These are phyloP conservation scores for Hyaloscypha bicolor DNA, from an alignment of 495 filamentous ascomycete species.

Conservation along the genomic window DNA sequence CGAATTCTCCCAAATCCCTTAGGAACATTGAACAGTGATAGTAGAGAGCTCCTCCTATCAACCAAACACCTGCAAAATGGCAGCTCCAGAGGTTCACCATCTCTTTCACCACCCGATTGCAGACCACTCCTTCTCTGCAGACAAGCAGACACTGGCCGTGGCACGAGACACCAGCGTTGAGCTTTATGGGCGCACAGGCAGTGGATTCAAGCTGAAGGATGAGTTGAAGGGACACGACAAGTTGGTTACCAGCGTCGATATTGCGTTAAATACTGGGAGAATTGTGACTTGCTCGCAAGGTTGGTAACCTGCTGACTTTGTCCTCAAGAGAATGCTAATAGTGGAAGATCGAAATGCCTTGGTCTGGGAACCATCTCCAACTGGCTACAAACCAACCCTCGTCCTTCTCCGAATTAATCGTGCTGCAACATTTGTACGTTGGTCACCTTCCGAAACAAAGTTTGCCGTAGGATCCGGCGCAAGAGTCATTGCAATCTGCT, in stretches of 20 bases:
- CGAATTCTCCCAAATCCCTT: conserved; percentile 17
- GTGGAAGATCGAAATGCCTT: conserved; percentile 91
- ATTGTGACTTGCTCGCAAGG: conserved; percentile 99
- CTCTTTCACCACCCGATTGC: conserved; percentile 96
- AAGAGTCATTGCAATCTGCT: conserved; percentile 94
- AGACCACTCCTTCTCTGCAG: conserved; percentile 96
- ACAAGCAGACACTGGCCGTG: conserved; percentile 86
- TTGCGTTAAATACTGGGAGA: conserved; percentile 83
- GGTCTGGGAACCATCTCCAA: conserved; percentile 90
- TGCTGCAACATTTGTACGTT: conserved; percentile 94
- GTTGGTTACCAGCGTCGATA: conserved; percentile 92
- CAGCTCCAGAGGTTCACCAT: conserved; percentile 87
- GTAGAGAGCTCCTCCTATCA: conserved; percentile 99
- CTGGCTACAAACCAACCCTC: conserved; percentile 94
- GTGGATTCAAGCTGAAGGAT: conserved; percentile 80
- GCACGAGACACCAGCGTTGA: conserved; percentile 90
- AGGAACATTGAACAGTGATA: conserved; percentile 56
- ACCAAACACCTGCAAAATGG: conserved; percentile 55
- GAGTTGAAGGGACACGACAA: conserved; percentile 97
- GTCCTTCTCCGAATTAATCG: conserved; percentile 97
- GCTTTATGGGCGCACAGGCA: conserved; percentile 76
- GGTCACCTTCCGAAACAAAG: conserved; percentile 95
- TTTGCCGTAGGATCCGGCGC: conserved; percentile 97
- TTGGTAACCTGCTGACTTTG: conserved; percentile 36
- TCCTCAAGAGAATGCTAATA: conserved; percentile 15